phyloP scores from a whole-genome alignment of 108 stramenopile genomes.

The Fragilariopsis cylindrus region DNA sequence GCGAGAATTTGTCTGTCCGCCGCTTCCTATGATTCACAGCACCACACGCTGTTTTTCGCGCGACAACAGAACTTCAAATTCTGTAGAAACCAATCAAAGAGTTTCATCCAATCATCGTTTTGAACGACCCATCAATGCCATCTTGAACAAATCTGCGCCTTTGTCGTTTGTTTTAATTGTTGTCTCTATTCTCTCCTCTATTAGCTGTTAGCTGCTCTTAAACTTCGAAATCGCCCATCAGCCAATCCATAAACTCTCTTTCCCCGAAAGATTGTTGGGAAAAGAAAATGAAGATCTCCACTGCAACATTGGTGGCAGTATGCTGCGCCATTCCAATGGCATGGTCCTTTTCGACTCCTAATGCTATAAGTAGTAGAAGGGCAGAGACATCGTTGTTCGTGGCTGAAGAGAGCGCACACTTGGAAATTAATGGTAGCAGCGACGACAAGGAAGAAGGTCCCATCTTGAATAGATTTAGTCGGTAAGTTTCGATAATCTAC shows the following conservation, averaged over 20 bases:
- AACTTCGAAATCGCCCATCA: conserved; percentile 16
- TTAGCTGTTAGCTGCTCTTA: neutral
- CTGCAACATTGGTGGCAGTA: conserved; percentile 3
- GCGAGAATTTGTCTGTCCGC: too few species aligned
- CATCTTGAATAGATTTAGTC: conserved; percentile 75
- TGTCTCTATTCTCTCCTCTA: too few species aligned
- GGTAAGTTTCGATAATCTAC: conserved; percentile 67
- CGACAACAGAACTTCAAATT: neutral
- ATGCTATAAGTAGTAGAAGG: neutral
- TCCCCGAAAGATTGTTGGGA: neutral
- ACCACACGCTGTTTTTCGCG: neutral
- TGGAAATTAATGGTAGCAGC: too few species aligned
- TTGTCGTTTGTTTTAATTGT: neutral
- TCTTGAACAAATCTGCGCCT: too few species aligned
- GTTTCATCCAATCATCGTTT: neutral
- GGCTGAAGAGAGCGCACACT: neutral
- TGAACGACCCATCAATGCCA: neutral
- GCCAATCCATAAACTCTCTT: neutral
- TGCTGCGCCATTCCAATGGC: neutral
- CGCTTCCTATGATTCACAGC: too few species aligned
- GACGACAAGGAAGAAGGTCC: conserved; percentile 55
- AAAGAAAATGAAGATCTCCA: neutral
- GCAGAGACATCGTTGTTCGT: neutral
- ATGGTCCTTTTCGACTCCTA: neutral
- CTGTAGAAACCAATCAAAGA: neutral